phyloP scores from a whole-genome alignment of 305 asterid genomes.

The Striga hermonthica region DNA sequence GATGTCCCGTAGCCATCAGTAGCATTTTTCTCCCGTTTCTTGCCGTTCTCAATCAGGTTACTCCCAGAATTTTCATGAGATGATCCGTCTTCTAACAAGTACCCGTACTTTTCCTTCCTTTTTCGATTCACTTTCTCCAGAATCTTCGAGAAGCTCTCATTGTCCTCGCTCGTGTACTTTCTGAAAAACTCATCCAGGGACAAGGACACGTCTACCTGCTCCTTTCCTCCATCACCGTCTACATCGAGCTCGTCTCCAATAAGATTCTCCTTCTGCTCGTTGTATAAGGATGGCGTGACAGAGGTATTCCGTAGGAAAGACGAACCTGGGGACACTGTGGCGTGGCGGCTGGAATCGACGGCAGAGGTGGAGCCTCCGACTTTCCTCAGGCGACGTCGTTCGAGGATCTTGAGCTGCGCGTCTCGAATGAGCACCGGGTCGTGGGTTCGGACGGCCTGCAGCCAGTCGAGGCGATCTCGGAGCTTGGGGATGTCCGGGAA shows the following conservation, averaged over 20 bases:
- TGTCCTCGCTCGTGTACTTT: conserved; percentile 93
- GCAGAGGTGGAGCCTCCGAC: conserved; percentile 28
- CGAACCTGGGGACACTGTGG: conserved; percentile 58
- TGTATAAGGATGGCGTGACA: conserved; percentile 38
- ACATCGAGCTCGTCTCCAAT: conserved; percentile 30
- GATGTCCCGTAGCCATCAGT: conserved; percentile 94
- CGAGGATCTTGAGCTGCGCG: conserved; percentile 81
- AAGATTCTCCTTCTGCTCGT: conserved; percentile 31
- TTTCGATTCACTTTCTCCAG: conserved; percentile 68
- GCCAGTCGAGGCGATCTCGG: conserved; percentile 94
- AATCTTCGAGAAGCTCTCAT: conserved; percentile 68
- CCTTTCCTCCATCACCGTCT: conserved; percentile 40
- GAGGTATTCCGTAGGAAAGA: conserved; percentile 61
- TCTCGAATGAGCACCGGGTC: conserved; percentile 79
- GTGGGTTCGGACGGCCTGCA: conserved; percentile 68
- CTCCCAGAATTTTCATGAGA: conserved; percentile 29
- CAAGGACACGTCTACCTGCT: conserved; percentile 47
- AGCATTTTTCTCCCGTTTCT: conserved; percentile 46
- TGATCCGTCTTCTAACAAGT: conserved; percentile 52
- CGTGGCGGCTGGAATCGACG: conserved; percentile 35
- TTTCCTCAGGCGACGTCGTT: conserved; percentile 65
- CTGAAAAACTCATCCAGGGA: conserved; percentile 67
- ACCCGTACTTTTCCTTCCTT: conserved; percentile 58
- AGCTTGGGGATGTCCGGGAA: conserved; percentile 90
- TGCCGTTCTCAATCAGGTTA: conserved; percentile 52